phyloP scores from a whole-genome alignment of 2,329 filamentous ascomycete species.

The Fusarium setosum region DNA sequence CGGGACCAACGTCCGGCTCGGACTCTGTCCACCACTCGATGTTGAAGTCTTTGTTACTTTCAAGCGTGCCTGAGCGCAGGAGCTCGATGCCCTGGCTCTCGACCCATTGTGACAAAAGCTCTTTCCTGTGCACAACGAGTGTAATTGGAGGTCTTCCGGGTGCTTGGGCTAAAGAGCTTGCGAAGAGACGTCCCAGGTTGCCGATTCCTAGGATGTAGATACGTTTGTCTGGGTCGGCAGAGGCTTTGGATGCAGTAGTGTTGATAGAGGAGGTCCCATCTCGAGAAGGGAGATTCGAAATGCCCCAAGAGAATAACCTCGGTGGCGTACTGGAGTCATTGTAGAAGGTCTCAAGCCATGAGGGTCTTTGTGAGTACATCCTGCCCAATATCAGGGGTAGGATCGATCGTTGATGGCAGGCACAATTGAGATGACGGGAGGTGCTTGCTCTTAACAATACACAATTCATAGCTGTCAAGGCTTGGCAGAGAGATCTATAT shows the following conservation, averaged over 20 bases:
- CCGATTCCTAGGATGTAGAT: constrained; percentile 85
- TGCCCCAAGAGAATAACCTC: constrained; percentile 52
- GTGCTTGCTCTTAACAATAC: neutral
- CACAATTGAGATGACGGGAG: neutral
- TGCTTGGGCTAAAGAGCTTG: constrained; percentile 74
- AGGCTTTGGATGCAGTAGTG: neutral
- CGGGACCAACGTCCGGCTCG: constrained; percentile 49
- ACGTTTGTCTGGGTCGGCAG: constrained; percentile 49
- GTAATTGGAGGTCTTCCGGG: constrained; percentile 77
- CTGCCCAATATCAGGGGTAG: constrained; percentile 13
- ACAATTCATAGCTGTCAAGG: constrained; percentile 11
- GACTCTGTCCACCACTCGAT: constrained; percentile 67
- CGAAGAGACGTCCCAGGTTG: constrained; percentile 83
- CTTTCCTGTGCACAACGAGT: constrained; percentile 77
- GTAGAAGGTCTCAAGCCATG: constrained; percentile 50
- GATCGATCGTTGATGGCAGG: neutral
- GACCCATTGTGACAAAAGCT: constrained; percentile 61
- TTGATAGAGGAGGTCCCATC: neutral
- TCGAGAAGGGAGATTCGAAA: constrained; percentile 41
- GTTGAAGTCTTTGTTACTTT: constrained; percentile 54
- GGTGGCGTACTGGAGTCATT: constrained; percentile 41
- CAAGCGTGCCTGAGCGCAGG: constrained; percentile 46
- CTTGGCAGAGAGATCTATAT: neutral
- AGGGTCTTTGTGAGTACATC: constrained; percentile 42
- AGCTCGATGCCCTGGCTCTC: constrained; percentile 58